A percentile compares a stretch with the other conserved stretches of the same genome.
Evolutionary conservation across 352 stramenopile species (phyloP).

Genomic region (Phytopythium sindhum): DNA sequence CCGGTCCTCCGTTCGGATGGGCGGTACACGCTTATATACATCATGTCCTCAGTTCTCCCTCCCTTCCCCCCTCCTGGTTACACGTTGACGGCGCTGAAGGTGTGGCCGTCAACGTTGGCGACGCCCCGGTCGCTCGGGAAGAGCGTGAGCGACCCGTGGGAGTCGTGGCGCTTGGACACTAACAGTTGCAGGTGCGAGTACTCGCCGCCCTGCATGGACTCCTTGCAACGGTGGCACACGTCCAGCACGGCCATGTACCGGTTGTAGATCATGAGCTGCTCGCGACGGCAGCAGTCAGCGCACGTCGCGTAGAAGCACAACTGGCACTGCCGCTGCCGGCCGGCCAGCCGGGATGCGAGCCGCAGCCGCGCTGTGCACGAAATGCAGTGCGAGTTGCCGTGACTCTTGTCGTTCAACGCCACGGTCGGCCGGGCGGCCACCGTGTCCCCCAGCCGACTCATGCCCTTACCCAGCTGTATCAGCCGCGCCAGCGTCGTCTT

Average conservation of each 20-base stretch:
- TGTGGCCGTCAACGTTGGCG: not conserved
- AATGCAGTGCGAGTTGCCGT: constrained; percentile 32
- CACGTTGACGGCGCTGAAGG: not conserved
- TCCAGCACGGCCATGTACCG: constrained; percentile 29
- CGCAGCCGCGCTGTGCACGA: constrained; percentile 28
- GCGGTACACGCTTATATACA: not conserved
- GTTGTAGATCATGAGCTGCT: constrained; percentile 39
- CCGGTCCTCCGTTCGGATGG: not conserved
- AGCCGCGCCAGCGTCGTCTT: constrained; percentile 26
- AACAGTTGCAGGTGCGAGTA: constrained; percentile 29
- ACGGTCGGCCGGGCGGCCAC: constrained; percentile 4
- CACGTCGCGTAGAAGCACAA: constrained; percentile 35
- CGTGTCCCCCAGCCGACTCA: constrained; percentile 24
- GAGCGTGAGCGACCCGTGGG: constrained; percentile 5
- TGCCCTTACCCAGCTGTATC: constrained; percentile 21
- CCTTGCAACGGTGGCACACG: constrained; percentile 31
- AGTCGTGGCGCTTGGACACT: constrained; percentile 6
- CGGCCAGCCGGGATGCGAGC: not conserved
- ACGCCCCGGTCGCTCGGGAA: not conserved
- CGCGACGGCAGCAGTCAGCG: constrained; percentile 27
- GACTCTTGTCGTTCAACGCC: constrained; percentile 7
- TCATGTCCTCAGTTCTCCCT: not conserved
- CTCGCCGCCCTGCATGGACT: constrained; percentile 31
- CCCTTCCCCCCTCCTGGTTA: not conserved
- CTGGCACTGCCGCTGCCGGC: constrained; percentile 23